Evolutionary conservation across 1,139 yeast species (phyloP).

Genomic region (Barnettozyma hawaiiensis): DNA sequence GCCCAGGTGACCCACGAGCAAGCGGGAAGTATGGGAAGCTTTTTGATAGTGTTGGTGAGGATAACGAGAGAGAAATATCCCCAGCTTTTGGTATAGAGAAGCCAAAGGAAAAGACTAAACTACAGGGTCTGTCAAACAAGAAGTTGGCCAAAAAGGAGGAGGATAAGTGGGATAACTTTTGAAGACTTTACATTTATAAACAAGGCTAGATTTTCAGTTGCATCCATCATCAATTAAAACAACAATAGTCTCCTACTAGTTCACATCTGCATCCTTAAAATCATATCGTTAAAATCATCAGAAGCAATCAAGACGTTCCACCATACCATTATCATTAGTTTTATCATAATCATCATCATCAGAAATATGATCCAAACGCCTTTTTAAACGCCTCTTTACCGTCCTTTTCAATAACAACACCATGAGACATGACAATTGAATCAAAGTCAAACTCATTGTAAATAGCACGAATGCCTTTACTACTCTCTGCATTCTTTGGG

Average conservation of each 20-base stretch:
- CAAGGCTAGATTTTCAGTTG: neutral
- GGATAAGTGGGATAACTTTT: constrained; percentile 42
- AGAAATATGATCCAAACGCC: constrained; percentile 13
- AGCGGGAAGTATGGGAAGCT: constrained; percentile 44
- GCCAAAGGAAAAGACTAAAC: constrained; percentile 54
- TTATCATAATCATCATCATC: neutral
- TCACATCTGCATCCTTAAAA: no score
- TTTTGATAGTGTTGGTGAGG: constrained; percentile 43
- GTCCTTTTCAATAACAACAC: constrained; percentile 43
- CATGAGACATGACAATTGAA: constrained; percentile 52
- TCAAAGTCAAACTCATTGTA: constrained; percentile 41
- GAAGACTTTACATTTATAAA: constrained; percentile 1
- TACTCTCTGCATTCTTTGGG: constrained; percentile 14
- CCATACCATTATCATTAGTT: no score
- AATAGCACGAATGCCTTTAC: constrained; percentile 34
- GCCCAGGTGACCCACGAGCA: constrained; percentile 30
- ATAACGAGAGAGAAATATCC: constrained; percentile 34
- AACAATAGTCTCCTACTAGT: no score
- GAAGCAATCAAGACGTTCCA: no score
- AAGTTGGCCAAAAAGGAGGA: constrained; percentile 34
- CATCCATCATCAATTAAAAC: neutral
- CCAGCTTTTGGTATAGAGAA: constrained; percentile 68
- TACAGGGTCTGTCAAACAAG: constrained; percentile 46
- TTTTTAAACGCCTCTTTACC: constrained; percentile 32
- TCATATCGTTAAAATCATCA: neutral